Percentiles rank a stretch among this genome's conserved stretches.
These are phyloP conservation scores for Aspergillus sclerotiicarbonarius DNA, from an alignment of 495 filamentous ascomycete genomes.

Conservation along the genomic window DNA sequence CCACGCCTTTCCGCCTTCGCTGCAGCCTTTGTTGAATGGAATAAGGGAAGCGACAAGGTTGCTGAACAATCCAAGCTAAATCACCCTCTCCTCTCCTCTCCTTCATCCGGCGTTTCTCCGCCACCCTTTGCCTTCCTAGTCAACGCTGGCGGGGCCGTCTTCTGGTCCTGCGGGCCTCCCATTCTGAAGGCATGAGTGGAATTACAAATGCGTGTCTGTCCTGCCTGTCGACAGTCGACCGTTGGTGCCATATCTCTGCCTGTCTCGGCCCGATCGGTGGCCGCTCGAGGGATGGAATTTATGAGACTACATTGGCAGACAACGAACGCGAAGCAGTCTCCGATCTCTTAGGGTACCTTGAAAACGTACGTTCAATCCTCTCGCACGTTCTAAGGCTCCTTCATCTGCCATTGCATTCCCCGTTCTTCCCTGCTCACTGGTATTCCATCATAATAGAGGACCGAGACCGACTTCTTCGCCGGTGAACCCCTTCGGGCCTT, in stretches of 20 bases:
- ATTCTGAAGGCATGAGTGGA: slow-evolving; percentile 39
- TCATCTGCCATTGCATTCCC: neutral
- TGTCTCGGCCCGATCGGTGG: slow-evolving; percentile 55
- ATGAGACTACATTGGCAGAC: slow-evolving; percentile 93
- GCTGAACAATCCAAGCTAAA: neutral
- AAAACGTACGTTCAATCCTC: slow-evolving; percentile 66
- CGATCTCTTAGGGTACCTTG: slow-evolving; percentile 89
- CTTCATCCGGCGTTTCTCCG: slow-evolving; percentile 8
- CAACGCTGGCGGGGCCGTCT: slow-evolving; percentile 27
- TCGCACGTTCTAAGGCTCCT: neutral
- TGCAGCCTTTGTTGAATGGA: slow-evolving; percentile 2
- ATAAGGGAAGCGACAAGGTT: neutral
- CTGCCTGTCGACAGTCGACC: slow-evolving; percentile 45
- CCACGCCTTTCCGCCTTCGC: slow-evolving; percentile 4
- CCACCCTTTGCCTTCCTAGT: slow-evolving; percentile 18
- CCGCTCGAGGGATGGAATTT: slow-evolving; percentile 87
- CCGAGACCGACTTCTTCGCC: slow-evolving; percentile 96
- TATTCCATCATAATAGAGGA: slow-evolving; percentile 63
- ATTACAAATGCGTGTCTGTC: slow-evolving; percentile 43
- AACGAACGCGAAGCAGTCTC: slow-evolving; percentile 97
- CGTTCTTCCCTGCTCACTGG: slow-evolving; percentile 14
- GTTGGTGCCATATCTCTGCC: slow-evolving; percentile 48
- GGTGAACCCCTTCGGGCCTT: slow-evolving; percentile 94
- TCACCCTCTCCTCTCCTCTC: slow-evolving; percentile 3
- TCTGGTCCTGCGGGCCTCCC: slow-evolving; percentile 32